A percentile compares a stretch with the other conserved stretches of the same genome.
Conservation (phyloP, 2,329 filamentous ascomycete species). For the Aureobasidium zeae region DNA sequence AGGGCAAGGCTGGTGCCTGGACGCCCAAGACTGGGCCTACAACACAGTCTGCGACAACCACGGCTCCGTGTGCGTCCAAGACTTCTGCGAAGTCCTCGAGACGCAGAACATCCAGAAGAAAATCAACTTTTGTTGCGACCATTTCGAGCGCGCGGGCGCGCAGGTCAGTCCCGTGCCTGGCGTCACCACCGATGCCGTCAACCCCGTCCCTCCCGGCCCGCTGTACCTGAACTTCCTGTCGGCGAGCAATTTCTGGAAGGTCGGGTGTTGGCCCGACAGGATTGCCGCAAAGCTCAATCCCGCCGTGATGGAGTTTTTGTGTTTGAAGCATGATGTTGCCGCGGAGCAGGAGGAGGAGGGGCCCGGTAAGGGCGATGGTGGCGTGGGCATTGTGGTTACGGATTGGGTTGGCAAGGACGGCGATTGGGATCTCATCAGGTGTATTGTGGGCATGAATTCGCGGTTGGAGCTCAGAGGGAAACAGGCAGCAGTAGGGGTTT, state of each 20-base stretch:
- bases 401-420: conserved; percentile 84
- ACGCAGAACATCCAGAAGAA: conserved; percentile 70
- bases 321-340: conserved; percentile 40
- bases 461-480: conserved; percentile 36
- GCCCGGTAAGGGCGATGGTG: conserved; percentile 39
- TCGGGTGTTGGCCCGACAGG: conserved; percentile 84
- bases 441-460: conserved; percentile 86
- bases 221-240: conserved; percentile 86
- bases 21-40: conserved; percentile 67
- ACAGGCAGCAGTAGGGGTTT: too few species aligned
- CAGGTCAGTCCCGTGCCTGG: conserved; percentile 32
- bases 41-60: conserved; percentile 71
- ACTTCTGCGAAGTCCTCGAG: conserved; percentile 83
- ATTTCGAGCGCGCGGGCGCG: conserved; percentile 59
- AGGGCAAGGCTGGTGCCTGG: conserved; percentile 48
- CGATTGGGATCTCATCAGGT: conserved; percentile 83
- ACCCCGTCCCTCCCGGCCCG: conserved; percentile 45
- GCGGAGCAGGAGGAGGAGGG: too few species aligned
- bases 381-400: conserved; percentile 80
- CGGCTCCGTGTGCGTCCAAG: conserved; percentile 75
- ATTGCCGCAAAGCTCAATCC: conserved; percentile 86
- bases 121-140: conserved; percentile 61
- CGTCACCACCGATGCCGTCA: conserved; percentile 30
- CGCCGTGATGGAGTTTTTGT: conserved; percentile 52
- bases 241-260: conserved; percentile 89